These are phyloP conservation scores for Termitomyces sp. DNA, from an alignment of 768 basidiomycete genomes.

Conservation along the genomic window DNA sequence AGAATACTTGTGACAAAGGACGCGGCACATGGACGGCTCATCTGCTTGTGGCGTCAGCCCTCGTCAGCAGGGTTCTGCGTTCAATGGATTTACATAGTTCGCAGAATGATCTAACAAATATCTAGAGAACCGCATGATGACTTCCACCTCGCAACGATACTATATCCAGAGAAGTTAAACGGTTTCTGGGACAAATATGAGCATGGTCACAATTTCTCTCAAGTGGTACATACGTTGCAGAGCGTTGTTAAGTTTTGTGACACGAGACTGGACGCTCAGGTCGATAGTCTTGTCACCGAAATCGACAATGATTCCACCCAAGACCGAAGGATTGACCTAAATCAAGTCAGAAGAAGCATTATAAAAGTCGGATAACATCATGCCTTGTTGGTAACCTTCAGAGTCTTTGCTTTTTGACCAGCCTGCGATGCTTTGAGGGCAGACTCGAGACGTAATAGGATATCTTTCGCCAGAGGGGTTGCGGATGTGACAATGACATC, in stretches of 20 bases:
- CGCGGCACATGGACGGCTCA: neutral
- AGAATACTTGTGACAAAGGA: neutral
- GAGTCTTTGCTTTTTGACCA: slow-evolving; percentile 78
- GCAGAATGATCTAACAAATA: slow-evolving; percentile 14
- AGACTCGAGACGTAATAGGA: slow-evolving; percentile 74
- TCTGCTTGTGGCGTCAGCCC: neutral
- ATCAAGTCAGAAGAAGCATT: slow-evolving; percentile 1
- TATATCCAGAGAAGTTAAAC: slow-evolving; percentile 21
- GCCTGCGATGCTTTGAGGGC: slow-evolving; percentile 82
- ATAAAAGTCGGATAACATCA: slow-evolving; percentile 13
- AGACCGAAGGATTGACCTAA: slow-evolving; percentile 85
- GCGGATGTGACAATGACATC: slow-evolving; percentile 91
- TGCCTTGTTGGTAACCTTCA: slow-evolving; percentile 92
- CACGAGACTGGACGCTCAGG: slow-evolving; percentile 88
- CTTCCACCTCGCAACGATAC: slow-evolving; percentile 2
- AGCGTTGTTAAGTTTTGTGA: slow-evolving; percentile 90
- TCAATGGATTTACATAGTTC: neutral
- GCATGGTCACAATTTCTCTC: neutral
- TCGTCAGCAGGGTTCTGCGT: neutral
- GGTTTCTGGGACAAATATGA: slow-evolving; percentile 24
- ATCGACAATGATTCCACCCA: slow-evolving; percentile 93
- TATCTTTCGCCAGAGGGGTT: slow-evolving; percentile 69
- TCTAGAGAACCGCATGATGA: slow-evolving; percentile 3
- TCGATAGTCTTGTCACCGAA: slow-evolving; percentile 99
- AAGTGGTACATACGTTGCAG: slow-evolving; percentile 62